phyloP scores from a whole-genome alignment of 2,329 filamentous ascomycete species.

The Leptoxyphium fumago region DNA sequence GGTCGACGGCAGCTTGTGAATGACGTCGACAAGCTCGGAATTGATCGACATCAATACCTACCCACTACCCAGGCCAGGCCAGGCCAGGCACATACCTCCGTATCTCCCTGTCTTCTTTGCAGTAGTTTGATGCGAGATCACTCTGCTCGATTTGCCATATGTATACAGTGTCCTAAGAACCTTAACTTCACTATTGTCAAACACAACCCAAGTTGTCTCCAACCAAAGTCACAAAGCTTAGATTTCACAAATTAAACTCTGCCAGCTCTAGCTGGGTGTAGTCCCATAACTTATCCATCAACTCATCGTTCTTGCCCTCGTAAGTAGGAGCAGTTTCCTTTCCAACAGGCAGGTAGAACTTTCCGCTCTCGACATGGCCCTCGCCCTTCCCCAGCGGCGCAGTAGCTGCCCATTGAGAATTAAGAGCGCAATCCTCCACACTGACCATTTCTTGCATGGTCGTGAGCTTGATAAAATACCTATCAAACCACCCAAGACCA shows the following conservation, averaged over 20 bases:
- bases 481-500: not conserved
- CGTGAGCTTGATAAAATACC: constrained; percentile 4
- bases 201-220: too few relatives aligned
- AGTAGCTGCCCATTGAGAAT: constrained; percentile 14
- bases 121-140: too few relatives aligned
- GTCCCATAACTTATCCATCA: constrained; percentile 14
- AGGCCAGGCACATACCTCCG: too few relatives aligned
- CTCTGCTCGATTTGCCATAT: too few relatives aligned
- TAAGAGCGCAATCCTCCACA: constrained; percentile 10
- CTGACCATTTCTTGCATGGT: constrained; percentile 3
- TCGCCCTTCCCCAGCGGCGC: constrained; percentile 5
- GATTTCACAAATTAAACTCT: not conserved
- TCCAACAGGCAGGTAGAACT: constrained; percentile 15
- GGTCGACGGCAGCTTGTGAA: too few relatives aligned
- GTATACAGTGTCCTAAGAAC: too few relatives aligned
- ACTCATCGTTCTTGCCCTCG: constrained; percentile 5
- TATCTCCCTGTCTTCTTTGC: too few relatives aligned
- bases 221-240: too few relatives aligned
- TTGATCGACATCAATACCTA: too few relatives aligned
- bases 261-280: constrained; percentile 17
- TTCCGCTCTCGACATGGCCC: constrained; percentile 10
- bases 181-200: too few relatives aligned
- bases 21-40: too few relatives aligned
- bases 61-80: too few relatives aligned
- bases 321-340: constrained; percentile 3